Evolutionary conservation across 768 basidiomycete species (phyloP).

Genomic region (Wakefieldia striispora): DNA sequence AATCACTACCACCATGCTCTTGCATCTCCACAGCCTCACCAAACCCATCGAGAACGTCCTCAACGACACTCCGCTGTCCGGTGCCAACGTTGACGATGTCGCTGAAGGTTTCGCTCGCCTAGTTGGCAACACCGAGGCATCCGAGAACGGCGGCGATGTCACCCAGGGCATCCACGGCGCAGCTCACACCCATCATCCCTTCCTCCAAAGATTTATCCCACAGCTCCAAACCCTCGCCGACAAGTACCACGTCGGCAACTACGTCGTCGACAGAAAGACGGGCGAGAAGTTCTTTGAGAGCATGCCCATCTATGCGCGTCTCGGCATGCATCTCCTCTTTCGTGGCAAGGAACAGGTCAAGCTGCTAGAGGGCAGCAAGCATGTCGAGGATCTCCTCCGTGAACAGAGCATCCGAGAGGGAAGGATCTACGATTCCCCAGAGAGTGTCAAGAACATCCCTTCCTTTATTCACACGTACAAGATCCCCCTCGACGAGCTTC

Average conservation of each 20-base stretch:
- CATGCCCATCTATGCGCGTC: slow-evolving; percentile 70
- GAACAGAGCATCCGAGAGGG: slow-evolving; percentile 60
- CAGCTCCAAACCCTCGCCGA: slow-evolving; percentile 53
- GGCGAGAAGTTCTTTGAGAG: slow-evolving; percentile 61
- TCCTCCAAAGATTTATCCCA: slow-evolving; percentile 50
- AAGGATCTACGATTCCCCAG: slow-evolving; percentile 50
- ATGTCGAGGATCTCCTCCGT: slow-evolving; percentile 48
- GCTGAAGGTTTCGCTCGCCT: slow-evolving; percentile 21
- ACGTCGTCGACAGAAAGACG: slow-evolving; percentile 46
- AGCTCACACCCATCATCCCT: slow-evolving; percentile 33
- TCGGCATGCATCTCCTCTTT: slow-evolving; percentile 79
- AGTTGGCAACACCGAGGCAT: slow-evolving; percentile 17
- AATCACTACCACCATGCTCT: slow-evolving; percentile 11
- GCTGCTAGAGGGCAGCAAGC: slow-evolving; percentile 44
- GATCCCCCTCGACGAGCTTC: slow-evolving; percentile 59
- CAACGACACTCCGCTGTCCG: slow-evolving; percentile 12
- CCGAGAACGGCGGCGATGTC: slow-evolving; percentile 13
- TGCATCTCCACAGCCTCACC: slow-evolving; percentile 15
- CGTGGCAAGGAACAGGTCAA: slow-evolving; percentile 51
- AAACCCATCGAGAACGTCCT: slow-evolving; percentile 31
- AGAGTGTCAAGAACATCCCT: slow-evolving; percentile 50
- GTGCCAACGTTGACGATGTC: slow-evolving; percentile 18
- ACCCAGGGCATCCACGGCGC: slow-evolving; percentile 32
- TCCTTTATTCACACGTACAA: slow-evolving; percentile 56
- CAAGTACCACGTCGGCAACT: slow-evolving; percentile 59